Evolutionary conservation across 1,139 yeast genomes (phyloP), one percentile per base, ranked within the genome.

Genomic region (Magnusiomyces fungicola): DNA sequence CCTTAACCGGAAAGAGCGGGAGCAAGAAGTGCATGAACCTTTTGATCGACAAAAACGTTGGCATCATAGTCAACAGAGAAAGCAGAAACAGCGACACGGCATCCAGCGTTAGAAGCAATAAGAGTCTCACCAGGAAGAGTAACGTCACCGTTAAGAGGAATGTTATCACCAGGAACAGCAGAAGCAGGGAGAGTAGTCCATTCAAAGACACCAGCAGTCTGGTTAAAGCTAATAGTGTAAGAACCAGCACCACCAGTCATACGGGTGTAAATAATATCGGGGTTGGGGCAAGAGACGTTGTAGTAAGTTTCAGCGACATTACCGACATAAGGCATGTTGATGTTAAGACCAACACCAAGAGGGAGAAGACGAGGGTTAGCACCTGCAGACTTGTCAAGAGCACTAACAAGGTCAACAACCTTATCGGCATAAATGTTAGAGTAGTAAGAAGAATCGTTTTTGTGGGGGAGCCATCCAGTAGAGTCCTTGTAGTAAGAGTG

Each of bases 391-490:
- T 58, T 55, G 50, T 71, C 66, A 46, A 74, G 55, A 18, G 62
- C 55, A 51, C 65, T 59, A 33, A 71, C 70, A 36, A 74, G 61
- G 40, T 70, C 66, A 25, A 65, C 66, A 1, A 70, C 66, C 53
- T 60, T 59, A 39, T 62, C 58, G 48, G 74, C 69, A 56, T 70
- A 70, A 49, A 72, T 71, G 58, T 71, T 71, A 23, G 71, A 63
- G n/a, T 72, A 42, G 37, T 14, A 22, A 16, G 16, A 5, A 30
- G 63, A 51, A 51, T 69, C 70, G 43, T 60, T 59, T 49, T 63
- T 56, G 23, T 27, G 14, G 9, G 44, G 36, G 16, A 29, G 36
- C 36, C 25, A 41, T 4, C 36, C 44, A 24, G n/a, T 19, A n/a
- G 43, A 42, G 22, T 37, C 45, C 30, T 36, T 33, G 41, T 36